A percentile compares a stretch with the other conserved stretches of the same genome.
Conservation (phyloP, 768 basidiomycete species). For the Suillus subluteus region DNA sequence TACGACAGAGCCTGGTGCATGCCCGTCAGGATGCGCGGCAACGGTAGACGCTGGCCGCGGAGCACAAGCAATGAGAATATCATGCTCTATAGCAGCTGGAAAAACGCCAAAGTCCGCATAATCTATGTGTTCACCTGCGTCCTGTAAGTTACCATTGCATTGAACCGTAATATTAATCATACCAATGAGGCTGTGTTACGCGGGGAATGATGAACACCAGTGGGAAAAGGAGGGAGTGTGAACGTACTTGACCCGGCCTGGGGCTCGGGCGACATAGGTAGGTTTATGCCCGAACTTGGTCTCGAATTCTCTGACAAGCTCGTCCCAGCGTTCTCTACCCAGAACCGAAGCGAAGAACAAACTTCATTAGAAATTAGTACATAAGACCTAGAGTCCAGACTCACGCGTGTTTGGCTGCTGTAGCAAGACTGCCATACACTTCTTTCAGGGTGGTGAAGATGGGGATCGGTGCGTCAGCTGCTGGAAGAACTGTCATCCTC, state of each 20-base stretch:
- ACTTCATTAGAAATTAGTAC: background rate
- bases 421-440: constrained; percentile 55
- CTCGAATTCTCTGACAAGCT: constrained; percentile 63
- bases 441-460: constrained; percentile 60
- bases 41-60: constrained; percentile 31
- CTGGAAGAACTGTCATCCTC: constrained; percentile 16
- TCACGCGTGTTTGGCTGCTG: constrained; percentile 56
- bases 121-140: constrained; percentile 80
- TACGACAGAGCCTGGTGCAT: constrained; percentile 52
- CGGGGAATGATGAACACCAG: background rate
- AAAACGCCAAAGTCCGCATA: constrained; percentile 84
- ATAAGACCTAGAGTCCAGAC: constrained; percentile 12
- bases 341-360: background rate
- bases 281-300: constrained; percentile 68
- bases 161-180: constrained; percentile 4
- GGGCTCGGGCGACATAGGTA: constrained; percentile 73
- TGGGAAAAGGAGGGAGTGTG: background rate
- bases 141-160: constrained; percentile 7
- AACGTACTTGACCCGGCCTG: constrained; percentile 78
- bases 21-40: constrained; percentile 23
- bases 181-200: constrained; percentile 39
- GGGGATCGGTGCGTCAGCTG: constrained; percentile 61
- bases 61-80: constrained; percentile 79
- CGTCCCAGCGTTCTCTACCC: constrained; percentile 57
- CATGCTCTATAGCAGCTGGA: constrained; percentile 83